Evolutionary conservation across 148 eudicot species (phyloP).

Genomic region (Polygonum aviculare): DNA sequence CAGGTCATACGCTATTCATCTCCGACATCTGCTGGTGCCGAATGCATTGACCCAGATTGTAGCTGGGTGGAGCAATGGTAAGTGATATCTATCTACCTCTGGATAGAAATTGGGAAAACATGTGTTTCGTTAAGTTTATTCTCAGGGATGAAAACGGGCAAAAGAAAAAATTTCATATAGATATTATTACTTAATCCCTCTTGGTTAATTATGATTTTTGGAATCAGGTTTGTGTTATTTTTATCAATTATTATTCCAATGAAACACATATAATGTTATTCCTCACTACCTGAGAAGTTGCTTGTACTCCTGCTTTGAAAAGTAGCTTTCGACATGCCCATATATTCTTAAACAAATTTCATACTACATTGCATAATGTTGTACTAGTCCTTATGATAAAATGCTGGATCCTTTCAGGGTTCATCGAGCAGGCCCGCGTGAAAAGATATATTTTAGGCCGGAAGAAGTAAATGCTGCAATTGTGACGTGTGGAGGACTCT

Average conservation of each 20-base stretch:
- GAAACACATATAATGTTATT: not conserved
- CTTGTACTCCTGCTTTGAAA: not conserved
- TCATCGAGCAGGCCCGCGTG: slow-evolving; percentile 98
- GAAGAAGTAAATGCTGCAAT: slow-evolving; percentile 98
- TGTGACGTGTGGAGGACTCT: slow-evolving; percentile 95
- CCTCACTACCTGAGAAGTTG: not conserved
- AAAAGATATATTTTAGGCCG: slow-evolving; percentile 82
- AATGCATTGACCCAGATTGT: slow-evolving; percentile 86
- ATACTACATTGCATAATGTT: not conserved
- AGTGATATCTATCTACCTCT: not conserved
- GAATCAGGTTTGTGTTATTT: not conserved
- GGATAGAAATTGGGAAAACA: not conserved
- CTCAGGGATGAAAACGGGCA: not conserved
- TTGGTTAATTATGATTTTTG: not conserved
- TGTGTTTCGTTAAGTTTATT: not conserved
- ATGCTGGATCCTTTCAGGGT: slow-evolving; percentile 44
- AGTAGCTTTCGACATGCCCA: not conserved
- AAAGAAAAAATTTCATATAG: not conserved
- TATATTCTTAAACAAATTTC: not conserved
- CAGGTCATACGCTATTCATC: slow-evolving; percentile 85
- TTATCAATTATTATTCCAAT: too few species aligned
- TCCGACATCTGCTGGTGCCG: slow-evolving; percentile 92
- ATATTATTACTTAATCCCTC: not conserved
- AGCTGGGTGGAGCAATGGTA: slow-evolving; percentile 99
- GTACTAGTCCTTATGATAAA: slow-evolving; percentile 1